phyloP scores from a whole-genome alignment of 2,329 filamentous ascomycete species.

The Fusarium marasasianum region DNA sequence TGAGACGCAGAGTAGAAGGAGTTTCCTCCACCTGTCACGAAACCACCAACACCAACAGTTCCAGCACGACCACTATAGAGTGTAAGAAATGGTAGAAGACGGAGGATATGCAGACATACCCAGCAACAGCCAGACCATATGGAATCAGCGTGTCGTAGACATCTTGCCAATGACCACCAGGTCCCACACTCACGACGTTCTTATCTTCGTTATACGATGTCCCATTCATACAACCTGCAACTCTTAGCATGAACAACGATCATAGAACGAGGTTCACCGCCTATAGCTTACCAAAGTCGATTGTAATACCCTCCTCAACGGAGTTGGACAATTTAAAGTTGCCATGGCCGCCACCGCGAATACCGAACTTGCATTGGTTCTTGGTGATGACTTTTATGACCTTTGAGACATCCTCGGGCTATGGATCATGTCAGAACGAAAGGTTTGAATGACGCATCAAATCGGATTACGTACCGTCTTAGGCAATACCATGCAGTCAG shows the following conservation, averaged over 20 bases:
- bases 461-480: slow-evolving; percentile 12
- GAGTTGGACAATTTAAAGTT: slow-evolving; percentile 48
- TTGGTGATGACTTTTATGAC: slow-evolving; percentile 47
- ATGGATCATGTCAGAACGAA: background rate
- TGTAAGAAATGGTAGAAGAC: background rate
- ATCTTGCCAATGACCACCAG: slow-evolving; percentile 50
- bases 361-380: slow-evolving; percentile 49
- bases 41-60: slow-evolving; percentile 50
- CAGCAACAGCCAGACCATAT: slow-evolving; percentile 46
- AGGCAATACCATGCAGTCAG: slow-evolving; percentile 51
- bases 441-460: background rate
- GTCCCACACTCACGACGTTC: slow-evolving; percentile 46
- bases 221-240: slow-evolving; percentile 43
- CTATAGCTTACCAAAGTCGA: slow-evolving; percentile 46
- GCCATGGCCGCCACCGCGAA: slow-evolving; percentile 52
- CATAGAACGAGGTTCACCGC: background rate
- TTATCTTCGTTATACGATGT: slow-evolving; percentile 44
- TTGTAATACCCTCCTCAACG: slow-evolving; percentile 49
- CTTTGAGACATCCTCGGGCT: slow-evolving; percentile 48
- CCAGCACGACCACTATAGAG: slow-evolving; percentile 45
- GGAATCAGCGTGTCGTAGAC: slow-evolving; percentile 50
- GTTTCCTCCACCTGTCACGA: slow-evolving; percentile 49
- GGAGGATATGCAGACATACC: background rate
- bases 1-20: slow-evolving; percentile 48
- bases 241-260: background rate